A percentile compares a stretch with the other conserved stretches of the same genome.
Conservation (phyloP, 1,284 basidiomycete species). For the Trichosporon sp. region DNA sequence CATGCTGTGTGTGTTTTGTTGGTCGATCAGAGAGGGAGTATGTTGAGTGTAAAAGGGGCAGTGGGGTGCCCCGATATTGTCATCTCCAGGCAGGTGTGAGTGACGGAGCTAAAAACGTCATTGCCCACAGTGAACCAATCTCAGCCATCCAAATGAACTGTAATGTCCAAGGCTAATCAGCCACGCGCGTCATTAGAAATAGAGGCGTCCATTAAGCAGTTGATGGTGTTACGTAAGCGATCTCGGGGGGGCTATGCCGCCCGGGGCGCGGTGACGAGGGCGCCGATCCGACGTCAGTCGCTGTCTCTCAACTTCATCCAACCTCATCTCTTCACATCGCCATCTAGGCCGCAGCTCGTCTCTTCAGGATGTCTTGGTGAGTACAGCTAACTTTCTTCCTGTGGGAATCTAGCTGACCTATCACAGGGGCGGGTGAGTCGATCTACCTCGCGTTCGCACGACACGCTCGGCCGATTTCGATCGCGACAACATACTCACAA, state of each 20-base stretch:
- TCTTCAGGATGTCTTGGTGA: constrained; percentile 27
- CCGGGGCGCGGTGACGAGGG: constrained; percentile 8
- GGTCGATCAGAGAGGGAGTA: background rate
- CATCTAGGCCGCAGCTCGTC: constrained; percentile 1
- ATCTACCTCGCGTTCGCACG: background rate
- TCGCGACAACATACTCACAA: constrained; percentile 12
- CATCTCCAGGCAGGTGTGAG: background rate
- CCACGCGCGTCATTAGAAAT: background rate
- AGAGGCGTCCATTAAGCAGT: background rate
- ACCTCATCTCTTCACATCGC: background rate
- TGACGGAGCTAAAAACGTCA: constrained; percentile 10
- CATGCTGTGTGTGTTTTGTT: constrained; percentile 49
- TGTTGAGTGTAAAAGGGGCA: no score
- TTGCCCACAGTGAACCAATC: background rate
- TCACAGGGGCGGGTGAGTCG: constrained; percentile 28
- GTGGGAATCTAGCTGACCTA: background rate
- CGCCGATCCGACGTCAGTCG: constrained; percentile 16
- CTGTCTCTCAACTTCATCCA: background rate
- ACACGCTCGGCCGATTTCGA: background rate
- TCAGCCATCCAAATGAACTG: background rate
- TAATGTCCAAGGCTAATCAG: background rate
- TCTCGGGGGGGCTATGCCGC: background rate
- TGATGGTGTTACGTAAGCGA: background rate
- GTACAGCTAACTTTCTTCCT: background rate
- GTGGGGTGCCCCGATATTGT: background rate